Evolutionary conservation across 352 stramenopile genomes (phyloP), one percentile per base, ranked within the genome.

Genomic region (Phytopythium sindhum): DNA sequence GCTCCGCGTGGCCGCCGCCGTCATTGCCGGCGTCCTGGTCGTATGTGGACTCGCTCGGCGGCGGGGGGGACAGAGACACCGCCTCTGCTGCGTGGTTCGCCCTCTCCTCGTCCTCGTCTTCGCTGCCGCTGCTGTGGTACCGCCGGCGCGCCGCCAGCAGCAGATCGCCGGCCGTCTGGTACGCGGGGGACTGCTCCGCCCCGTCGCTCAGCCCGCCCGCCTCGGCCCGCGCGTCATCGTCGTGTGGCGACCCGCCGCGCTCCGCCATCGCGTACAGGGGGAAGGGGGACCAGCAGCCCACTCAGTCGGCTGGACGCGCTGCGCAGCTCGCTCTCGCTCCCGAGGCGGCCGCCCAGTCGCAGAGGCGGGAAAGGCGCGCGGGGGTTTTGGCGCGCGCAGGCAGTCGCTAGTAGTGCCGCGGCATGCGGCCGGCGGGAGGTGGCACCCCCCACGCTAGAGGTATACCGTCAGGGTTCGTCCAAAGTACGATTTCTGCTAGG

Each of bases 51-150:
- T 31, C 9, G 57, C 42, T 55, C 14, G 29, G 26, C 56, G 42
- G 23, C 55, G 14, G 41, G 15, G 39, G 56, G 17, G 44, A 48
- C 19, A 7, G 56, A 28, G 42, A 45, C 21, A 21, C 24, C 42
- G 19, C 21, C n/a, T 31, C 28, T 0, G 4, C 57, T 10, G 3
- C 45, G 23, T 33, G n/a, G 10, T 2, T 29, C 15, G 26, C 28
- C 60, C 12, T 70, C 26, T 62, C 63, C 23, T 58, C 56, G 14
- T 53, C 47, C 5, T 55, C 64, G 42, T 54, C 39, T 17, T 57
- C 61, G 33, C 50, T 58, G 50, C 61, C 57, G n/a, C 35, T 57
- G 51, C 51, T 57, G 51, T 57, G 31, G 19, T 39, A 42, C 28
- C 19, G 51, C 56, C 23, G 29, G 37, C 14, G 33, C 56, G 29